Conservation (phyloP, 352 stramenopile genomes). For the Pythium myriotylum region DNA sequence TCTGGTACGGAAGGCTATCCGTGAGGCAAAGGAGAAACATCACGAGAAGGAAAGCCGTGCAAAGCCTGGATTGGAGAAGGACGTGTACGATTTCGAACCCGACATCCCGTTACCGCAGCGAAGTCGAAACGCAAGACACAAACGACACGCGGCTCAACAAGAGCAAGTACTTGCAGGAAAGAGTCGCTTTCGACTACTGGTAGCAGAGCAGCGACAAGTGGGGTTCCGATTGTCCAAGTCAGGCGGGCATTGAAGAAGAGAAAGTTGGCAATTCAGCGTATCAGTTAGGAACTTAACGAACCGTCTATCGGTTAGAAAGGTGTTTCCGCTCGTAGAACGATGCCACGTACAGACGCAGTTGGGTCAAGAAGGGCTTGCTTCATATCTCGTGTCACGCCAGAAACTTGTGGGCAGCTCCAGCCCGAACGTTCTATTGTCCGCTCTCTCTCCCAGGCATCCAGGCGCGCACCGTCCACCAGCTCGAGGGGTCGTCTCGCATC, state of each 20-base stretch:
- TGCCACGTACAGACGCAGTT: slow-evolving; percentile 17
- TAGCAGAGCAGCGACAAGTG: too few relatives aligned
- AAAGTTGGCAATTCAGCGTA: slow-evolving; percentile 21
- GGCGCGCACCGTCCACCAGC: background rate
- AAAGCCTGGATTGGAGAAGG: background rate
- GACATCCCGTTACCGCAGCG: background rate
- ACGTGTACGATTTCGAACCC: slow-evolving; percentile 24
- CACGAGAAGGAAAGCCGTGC: background rate
- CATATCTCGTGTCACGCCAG: slow-evolving; percentile 5
- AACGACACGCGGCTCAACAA: too few relatives aligned
- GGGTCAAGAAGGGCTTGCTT: slow-evolving; percentile 5
- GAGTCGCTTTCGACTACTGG: too few relatives aligned
- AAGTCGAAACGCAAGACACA: too few relatives aligned
- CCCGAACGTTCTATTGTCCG: slow-evolving; percentile 23
- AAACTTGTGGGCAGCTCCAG: background rate
- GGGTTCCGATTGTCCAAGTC: slow-evolving; percentile 32
- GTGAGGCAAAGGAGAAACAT: slow-evolving; percentile 1
- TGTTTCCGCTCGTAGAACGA: slow-evolving; percentile 21
- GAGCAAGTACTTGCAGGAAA: too few relatives aligned
- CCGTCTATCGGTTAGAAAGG: slow-evolving; percentile 9
- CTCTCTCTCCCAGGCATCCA: slow-evolving; percentile 1
- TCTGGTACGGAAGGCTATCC: slow-evolving; percentile 31
- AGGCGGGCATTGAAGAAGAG: slow-evolving; percentile 33
- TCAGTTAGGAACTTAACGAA: slow-evolving; percentile 28
- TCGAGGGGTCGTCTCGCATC: background rate